Evolutionary conservation across 345 rosid genomes (phyloP).

Genomic region (Reutealis trisperma): DNA sequence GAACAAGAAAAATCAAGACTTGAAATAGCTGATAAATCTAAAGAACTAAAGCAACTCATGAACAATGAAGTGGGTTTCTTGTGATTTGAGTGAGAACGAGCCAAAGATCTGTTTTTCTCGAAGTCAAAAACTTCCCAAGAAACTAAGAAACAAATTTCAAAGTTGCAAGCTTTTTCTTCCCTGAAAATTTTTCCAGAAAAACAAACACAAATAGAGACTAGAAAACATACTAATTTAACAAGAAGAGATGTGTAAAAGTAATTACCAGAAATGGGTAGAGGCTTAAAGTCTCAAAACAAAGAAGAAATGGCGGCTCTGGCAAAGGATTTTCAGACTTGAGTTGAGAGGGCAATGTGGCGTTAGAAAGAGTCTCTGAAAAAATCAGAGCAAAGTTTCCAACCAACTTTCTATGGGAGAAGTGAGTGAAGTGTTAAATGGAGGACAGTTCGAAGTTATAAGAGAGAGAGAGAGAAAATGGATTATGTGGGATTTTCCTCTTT

Average conservation of each 20-base stretch:
- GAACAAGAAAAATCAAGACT: neutral
- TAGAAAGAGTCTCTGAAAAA: too few species aligned
- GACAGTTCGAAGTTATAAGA: neutral
- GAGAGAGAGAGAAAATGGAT: neutral
- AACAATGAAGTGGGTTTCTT: slow-evolving; percentile 13
- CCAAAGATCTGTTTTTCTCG: neutral
- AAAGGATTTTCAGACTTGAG: too few species aligned
- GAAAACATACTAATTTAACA: too few species aligned
- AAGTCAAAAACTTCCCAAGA: neutral
- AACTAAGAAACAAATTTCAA: neutral
- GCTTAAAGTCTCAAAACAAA: too few species aligned
- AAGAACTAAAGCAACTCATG: neutral
- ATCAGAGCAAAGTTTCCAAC: too few species aligned
- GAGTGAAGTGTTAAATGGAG: neutral
- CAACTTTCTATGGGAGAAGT: neutral
- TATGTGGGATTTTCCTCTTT: neutral
- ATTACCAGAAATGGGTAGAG: neutral
- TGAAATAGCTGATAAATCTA: slow-evolving; percentile 10
- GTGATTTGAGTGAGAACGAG: neutral
- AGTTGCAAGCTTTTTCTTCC: neutral
- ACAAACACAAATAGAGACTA: neutral
- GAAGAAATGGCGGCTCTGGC: too few species aligned
- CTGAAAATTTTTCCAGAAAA: neutral
- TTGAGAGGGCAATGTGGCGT: too few species aligned
- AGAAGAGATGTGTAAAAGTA: neutral